phyloP scores from a whole-genome alignment of 1,284 basidiomycete species.

The Cronartium quercuum region DNA sequence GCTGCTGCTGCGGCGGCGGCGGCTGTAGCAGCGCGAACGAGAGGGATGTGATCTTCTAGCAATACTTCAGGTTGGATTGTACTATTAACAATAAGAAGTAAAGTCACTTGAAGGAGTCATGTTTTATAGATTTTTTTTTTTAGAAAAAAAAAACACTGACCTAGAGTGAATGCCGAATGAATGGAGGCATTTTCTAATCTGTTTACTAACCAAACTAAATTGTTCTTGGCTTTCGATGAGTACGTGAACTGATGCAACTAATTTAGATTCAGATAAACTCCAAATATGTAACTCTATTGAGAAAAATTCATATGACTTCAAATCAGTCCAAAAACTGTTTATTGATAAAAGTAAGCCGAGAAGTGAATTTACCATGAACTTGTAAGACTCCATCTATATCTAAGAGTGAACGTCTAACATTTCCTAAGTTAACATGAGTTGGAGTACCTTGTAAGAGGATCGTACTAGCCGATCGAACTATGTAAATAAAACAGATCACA shows the following conservation, averaged over 20 bases:
- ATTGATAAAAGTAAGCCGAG: not conserved
- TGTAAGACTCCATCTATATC: slow-evolving; percentile 79
- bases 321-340: not conserved
- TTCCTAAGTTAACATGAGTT: slow-evolving; percentile 75
- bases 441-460: slow-evolving; percentile 97
- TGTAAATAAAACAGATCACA: not conserved
- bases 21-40: not conserved
- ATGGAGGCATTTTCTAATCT: slow-evolving; percentile 78
- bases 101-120: not conserved
- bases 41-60: slow-evolving; percentile 29
- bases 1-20: not conserved
- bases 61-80: slow-evolving; percentile 48
- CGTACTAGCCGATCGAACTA: slow-evolving; percentile 86
- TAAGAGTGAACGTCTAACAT: slow-evolving; percentile 72
- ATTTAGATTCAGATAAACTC: slow-evolving; percentile 82
- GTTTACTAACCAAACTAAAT: slow-evolving; percentile 81
- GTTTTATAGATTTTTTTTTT: not conserved
- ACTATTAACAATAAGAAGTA: slow-evolving; percentile 19
- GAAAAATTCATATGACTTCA: not conserved
- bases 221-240: slow-evolving; percentile 61
- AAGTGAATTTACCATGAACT: slow-evolving; percentile 60
- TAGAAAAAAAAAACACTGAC: slow-evolving; percentile 41
- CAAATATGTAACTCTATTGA: slow-evolving; percentile 70
- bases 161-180: slow-evolving; percentile 83
- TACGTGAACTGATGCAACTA: slow-evolving; percentile 93